Evolutionary conservation across 805 yeast genomes (phyloP).

Genomic region (Pichia manshurica): DNA sequence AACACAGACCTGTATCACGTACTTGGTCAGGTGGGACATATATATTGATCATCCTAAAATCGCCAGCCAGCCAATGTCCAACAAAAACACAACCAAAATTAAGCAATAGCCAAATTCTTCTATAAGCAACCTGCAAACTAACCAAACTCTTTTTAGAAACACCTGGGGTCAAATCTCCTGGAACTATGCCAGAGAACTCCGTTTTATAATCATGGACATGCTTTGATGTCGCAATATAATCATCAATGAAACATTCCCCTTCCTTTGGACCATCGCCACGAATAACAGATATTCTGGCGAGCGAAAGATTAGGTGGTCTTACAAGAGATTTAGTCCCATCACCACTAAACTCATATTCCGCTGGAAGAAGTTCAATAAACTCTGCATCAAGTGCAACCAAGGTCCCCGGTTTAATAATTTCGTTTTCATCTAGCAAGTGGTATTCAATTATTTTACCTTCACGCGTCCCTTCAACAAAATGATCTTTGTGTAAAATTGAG

Average conservation of each 20-base stretch:
- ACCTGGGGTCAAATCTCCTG: conserved; percentile 77
- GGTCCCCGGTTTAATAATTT: conserved; percentile 70
- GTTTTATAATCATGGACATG: conserved; percentile 83
- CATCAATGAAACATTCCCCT: conserved; percentile 86
- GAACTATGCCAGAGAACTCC: conserved; percentile 86
- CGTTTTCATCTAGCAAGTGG: conserved; percentile 56
- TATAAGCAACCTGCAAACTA: conserved; percentile 72
- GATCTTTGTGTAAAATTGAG: conserved; percentile 65
- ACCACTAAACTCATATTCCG: conserved; percentile 68
- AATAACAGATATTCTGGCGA: conserved; percentile 86
- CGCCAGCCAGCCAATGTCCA: conserved; percentile 90
- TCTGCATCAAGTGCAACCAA: conserved; percentile 95
- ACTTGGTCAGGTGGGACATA: conserved; percentile 83
- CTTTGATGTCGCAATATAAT: conserved; percentile 71
- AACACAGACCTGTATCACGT: conserved; percentile 81
- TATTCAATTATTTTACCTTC: conserved; percentile 57
- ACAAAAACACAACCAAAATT: conserved; percentile 88
- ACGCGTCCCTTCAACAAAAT: conserved; percentile 62
- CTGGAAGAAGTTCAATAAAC: conserved; percentile 78
- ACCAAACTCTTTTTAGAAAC: conserved; percentile 66
- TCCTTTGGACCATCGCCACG: conserved; percentile 63
- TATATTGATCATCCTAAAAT: conserved; percentile 87
- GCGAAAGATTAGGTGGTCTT: conserved; percentile 66
- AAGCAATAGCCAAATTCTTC: conserved; percentile 83
- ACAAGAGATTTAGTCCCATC: conserved; percentile 66